Evolutionary conservation across 257 asterid species (phyloP), one percentile per base, ranked within the genome.

Genomic region (Asclepias syriaca): DNA sequence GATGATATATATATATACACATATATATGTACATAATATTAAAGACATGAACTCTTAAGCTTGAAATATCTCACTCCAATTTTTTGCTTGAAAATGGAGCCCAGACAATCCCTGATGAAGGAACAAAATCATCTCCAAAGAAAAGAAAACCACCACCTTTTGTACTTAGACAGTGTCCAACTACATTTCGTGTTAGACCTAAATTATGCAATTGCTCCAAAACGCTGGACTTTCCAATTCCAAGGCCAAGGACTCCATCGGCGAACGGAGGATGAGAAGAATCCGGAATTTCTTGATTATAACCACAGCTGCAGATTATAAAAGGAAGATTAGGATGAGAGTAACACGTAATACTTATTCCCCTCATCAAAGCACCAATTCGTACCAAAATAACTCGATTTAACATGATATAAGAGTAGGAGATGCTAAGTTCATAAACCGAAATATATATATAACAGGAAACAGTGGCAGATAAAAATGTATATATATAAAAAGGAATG

Each of bases 191-290:
- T 49, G 82, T 86, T 60, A 91, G 70, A 48, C 93, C 96, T 75
- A 73, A 70, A 74, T 61, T 74, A 40, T 80, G 77, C 66, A 94
- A 75, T 78, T 91, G 99, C 13, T 89, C 75, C 64, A 87, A 53
- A 78, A 94, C 78, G 84, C 96, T 91, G 27, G 96, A 82, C 69
- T 88, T 86, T 54, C 98, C 99, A 12, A 64, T 60, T 64, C 99
- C 97, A 49, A 91, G 97, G 72, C 99, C 99, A 37, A 94, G 97
- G 70, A 94, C 93, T 73, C 98, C 99, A 69, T 94, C 99, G 0
- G 96, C 83, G 72, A 29, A 89, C 67, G 95, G 90, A 56, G 82
- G 77, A 77, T 81, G 82, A 39, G 75, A 27, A 16, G 84, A 40
- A 79, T 83, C 87, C 32, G 78, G 81, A 77, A 87, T 83, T 83